Percentiles rank a stretch among this genome's conserved stretches.
phyloP scores from a whole-genome alignment of 495 filamentous ascomycete species.

The Neurospora africana region DNA sequence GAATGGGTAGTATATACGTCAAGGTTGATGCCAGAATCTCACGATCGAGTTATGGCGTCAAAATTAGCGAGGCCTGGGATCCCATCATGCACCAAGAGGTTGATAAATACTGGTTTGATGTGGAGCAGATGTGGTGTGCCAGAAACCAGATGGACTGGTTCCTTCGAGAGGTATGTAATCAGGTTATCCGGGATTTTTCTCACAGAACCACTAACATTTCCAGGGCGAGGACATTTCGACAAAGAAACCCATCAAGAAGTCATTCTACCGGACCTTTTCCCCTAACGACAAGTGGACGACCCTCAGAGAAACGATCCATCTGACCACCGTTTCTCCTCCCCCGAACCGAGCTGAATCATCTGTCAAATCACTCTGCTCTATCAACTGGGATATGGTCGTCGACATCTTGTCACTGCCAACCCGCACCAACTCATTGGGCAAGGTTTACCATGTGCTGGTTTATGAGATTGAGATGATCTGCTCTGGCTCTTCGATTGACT shows the following conservation, averaged over 20 bases:
- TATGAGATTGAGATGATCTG: neutral
- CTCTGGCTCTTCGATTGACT: neutral
- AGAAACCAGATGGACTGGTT: neutral
- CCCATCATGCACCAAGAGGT: neutral
- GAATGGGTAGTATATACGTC: neutral
- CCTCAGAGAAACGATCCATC: neutral
- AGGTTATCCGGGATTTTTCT: no score
- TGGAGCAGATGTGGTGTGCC: neutral
- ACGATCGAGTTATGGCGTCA: neutral
- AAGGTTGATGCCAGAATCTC: neutral
- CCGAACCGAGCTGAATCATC: rapidly evolving
- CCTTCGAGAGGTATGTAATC: neutral
- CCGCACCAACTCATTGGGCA: neutral
- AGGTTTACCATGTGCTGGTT: neutral
- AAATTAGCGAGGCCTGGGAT: neutral
- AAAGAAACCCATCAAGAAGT: neutral
- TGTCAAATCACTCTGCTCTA: neutral
- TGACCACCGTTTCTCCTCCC: neutral
- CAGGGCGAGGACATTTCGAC: neutral
- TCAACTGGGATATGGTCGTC: neutral
- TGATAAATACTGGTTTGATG: neutral
- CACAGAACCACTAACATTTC: neutral
- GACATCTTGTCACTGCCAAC: neutral
- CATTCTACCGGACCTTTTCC: neutral
- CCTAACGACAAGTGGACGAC: neutral